A percentile compares a stretch with the other conserved stretches of the same genome.
Evolutionary conservation across 352 stramenopile species (phyloP).

Genomic region (Lagenidium sp.): DNA sequence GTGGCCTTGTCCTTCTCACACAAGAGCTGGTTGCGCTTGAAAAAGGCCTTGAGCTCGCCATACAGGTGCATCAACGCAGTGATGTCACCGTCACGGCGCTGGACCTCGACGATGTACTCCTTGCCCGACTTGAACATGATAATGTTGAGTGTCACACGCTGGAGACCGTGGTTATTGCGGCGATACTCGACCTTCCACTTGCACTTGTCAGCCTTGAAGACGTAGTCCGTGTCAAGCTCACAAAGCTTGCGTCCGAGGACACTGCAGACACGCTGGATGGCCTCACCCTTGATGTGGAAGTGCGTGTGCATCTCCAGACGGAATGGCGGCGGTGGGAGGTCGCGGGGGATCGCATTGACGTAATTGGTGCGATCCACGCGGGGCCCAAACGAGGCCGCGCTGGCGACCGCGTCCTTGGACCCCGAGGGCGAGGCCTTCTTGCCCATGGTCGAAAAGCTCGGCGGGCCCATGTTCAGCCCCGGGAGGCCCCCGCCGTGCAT

Average conservation of each 20-base stretch:
- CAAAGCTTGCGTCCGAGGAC: constrained; percentile 75
- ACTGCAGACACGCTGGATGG: constrained; percentile 65
- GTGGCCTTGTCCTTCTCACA: constrained; percentile 36
- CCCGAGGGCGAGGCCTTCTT: constrained; percentile 27
- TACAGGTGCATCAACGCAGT: constrained; percentile 75
- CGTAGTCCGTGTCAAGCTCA: constrained; percentile 78
- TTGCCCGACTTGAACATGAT: constrained; percentile 66
- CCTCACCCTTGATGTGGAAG: constrained; percentile 77
- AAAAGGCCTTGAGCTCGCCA: constrained; percentile 63
- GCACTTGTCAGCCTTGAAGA: constrained; percentile 80
- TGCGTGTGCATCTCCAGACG: constrained; percentile 82
- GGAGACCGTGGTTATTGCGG: constrained; percentile 23
- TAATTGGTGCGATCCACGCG: constrained; percentile 75
- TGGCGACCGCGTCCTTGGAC: constrained; percentile 9
- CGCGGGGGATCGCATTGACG: constrained; percentile 45
- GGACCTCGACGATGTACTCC: constrained; percentile 69
- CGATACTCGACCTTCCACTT: constrained; percentile 86
- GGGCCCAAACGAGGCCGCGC: constrained; percentile 35
- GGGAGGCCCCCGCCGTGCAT: constrained; percentile 17
- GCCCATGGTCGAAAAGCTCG: constrained; percentile 10
- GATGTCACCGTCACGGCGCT: constrained; percentile 73
- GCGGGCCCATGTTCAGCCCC: too few species aligned
- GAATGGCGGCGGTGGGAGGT: constrained; percentile 69
- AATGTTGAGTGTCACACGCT: constrained; percentile 73
- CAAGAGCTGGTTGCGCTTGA: constrained; percentile 67